Base-by-base conservation (phyloP, 768 basidiomycete genomes). In the Clathrus columnatus region DNA sequence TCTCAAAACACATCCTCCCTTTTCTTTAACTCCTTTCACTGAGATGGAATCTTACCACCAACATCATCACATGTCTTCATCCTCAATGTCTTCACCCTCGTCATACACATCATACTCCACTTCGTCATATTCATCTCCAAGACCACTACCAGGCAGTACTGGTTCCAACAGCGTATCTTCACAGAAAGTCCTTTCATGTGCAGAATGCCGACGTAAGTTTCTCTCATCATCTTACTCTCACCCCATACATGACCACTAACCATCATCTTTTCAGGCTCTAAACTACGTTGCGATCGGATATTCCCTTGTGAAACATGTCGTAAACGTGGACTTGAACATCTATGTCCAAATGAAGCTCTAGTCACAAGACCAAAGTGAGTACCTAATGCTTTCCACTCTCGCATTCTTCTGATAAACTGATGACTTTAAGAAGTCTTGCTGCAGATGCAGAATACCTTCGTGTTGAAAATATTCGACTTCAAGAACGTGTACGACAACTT, bases 281-380 rank as follows among this genome's bases (percentile, higher is more conserved):
- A 53, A 36, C 18, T 53, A 27, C 30, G 42, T 11, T 53, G 51
- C 24, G 51, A 53, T 53, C 51, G 51, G 5, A 24, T 21, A 14
- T 53, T 53, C 18, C 51, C 51, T 18, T 53, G 51, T 24, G 51
- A 53, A 36, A 53, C 51, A 26, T 53, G 51, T 53, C 51, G 51
- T 41, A 53, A 53, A n/a, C 51, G 51, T 20, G 51, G 51, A 11
- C 51, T 53, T 26, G 29, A 53, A 41, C 51, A 53, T 43, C 27
- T 53, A 53, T 53, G 51, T 43, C 51, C 51, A 4, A 43, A 53
- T 23, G 51, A 28, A 27, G 51, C 51, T n/a, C 36, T 53, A 7
- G 23, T 53, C 26, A 53, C 51, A 17, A 2, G 51, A 2, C 51
- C 51, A 53, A 53, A 53, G 51, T 53, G 43, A 46, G 45, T 20